Evolutionary conservation across 202 grass and related monocot genomes (phyloP).

Genomic region (Musa balbisiana): DNA sequence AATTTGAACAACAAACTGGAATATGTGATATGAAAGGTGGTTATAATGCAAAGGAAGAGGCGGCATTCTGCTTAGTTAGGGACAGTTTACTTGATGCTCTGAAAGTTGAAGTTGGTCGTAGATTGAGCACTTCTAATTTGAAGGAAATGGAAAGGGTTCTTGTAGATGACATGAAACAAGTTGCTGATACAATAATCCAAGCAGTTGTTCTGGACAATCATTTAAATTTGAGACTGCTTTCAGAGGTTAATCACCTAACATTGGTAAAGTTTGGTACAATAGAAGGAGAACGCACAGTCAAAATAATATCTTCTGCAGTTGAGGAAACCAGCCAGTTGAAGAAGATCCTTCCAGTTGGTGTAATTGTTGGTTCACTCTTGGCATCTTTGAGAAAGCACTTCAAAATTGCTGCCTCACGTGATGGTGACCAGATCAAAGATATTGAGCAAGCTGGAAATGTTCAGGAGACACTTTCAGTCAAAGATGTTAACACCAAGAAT

Average conservation of each 20-base stretch:
- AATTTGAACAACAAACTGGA: constrained; percentile 25
- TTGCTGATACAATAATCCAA: constrained; percentile 46
- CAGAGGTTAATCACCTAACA: constrained; percentile 37
- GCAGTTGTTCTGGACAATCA: constrained; percentile 46
- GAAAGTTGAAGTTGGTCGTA: constrained; percentile 77
- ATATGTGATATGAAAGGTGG: constrained; percentile 18
- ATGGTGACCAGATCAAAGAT: constrained; percentile 38
- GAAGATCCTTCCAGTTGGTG: constrained; percentile 72
- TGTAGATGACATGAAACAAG: constrained; percentile 48
- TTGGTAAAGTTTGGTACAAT: constrained; percentile 45
- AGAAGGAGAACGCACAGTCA: constrained; percentile 41
- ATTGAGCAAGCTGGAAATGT: constrained; percentile 32
- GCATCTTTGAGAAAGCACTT: constrained; percentile 77
- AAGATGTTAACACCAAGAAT: constrained; percentile 15
- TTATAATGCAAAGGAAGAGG: constrained; percentile 37
- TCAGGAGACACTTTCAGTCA: constrained; percentile 22
- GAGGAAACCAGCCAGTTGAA: constrained; percentile 48
- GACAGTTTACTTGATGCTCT: constrained; percentile 49
- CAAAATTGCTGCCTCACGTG: constrained; percentile 33
- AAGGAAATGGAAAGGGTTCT: constrained; percentile 42
- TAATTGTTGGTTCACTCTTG: constrained; percentile 69
- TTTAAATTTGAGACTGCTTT: constrained; percentile 35
- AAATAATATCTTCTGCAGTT: constrained; percentile 64
- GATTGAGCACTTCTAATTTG: constrained; percentile 44
- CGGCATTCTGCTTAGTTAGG: constrained; percentile 40